Base-by-base conservation (phyloP, 225 moss, liverwort and hornwort genomes). In the Polytrichum commune region DNA sequence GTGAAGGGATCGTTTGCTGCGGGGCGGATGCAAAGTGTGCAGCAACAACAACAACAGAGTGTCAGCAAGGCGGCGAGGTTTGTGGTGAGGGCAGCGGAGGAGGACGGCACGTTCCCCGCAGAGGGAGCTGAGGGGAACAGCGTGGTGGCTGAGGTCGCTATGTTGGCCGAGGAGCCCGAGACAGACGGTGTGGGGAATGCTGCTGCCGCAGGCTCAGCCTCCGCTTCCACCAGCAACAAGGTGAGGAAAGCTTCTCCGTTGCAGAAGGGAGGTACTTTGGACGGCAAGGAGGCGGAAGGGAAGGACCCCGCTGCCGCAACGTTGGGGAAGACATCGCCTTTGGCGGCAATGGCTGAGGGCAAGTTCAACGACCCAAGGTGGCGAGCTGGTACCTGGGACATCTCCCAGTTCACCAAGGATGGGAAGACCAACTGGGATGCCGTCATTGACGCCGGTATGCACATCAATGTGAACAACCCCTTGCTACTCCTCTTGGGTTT, bases 331-430 rank as follows among this genome's bases (percentile, higher is more conserved):
- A 61, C 2, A 1, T 64, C 69, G 7, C 69, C 79, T 1, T 55
- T 69, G 62, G 19, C 29, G 7, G 19, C 53, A 2, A 0, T 20
- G 9, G 79, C 68, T 8, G 83, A 69, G 2, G 67, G 79, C 8
- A 68, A 62, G 27, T 92, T 98, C 25, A 57, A 87, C 7, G 94
- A 98, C 65, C 73, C 86, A 0, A 78, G 97, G 74, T 98, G 97
- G 97, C 71, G 79, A 19, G 81, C 80, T 29, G 97, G 97, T n/a
- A 98, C 89, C 61, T 98, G 97, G 97, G 94, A 98, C 68, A 61
- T 98, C 53, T 38, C 85, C 9, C 68, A 80, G 82, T 98, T 98
- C 55, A 80, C 90, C 29, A 70, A 65, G 65, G 88, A 89, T 20
- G 94, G 90, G 19, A 94, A 92, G 66, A 84, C 88, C 18, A 18